These are phyloP conservation scores for Stereum hirsutum DNA, from an alignment of 1,284 basidiomycete species.

Conservation along the genomic window DNA sequence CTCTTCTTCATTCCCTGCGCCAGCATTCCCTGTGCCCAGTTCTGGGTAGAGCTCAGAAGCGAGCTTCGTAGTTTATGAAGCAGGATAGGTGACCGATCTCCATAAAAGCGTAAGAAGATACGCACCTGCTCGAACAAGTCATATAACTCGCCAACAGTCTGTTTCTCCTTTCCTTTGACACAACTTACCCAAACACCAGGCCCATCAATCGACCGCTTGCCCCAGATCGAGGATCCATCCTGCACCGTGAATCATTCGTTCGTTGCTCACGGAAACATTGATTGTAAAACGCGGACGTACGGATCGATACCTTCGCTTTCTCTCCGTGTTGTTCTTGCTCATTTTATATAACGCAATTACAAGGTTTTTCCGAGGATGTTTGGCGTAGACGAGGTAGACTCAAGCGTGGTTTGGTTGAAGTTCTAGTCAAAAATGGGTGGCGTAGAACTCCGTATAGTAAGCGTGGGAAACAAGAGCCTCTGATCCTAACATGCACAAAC, in stretches of 20 bases:
- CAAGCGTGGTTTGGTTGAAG: too few relatives aligned
- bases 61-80: slow-evolving; percentile 32
- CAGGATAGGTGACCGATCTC: not conserved
- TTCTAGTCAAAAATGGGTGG: too few relatives aligned
- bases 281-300: slow-evolving; percentile 2
- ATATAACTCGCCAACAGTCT: slow-evolving; percentile 64
- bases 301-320: slow-evolving; percentile 11
- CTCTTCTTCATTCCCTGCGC: slow-evolving; percentile 12
- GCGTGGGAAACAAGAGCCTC: too few relatives aligned
- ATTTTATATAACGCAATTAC: too few relatives aligned
- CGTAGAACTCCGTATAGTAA: too few relatives aligned
- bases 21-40: slow-evolving; percentile 5
- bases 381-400: not conserved
- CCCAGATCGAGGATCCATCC: slow-evolving; percentile 62
- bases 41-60: slow-evolving; percentile 63
- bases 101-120: slow-evolving; percentile 5
- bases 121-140: slow-evolving; percentile 70
- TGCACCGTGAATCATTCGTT: slow-evolving; percentile 13
- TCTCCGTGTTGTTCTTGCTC: not conserved
- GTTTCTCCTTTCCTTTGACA: slow-evolving; percentile 72
- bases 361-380: slow-evolving; percentile 5
- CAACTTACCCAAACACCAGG: slow-evolving; percentile 79
- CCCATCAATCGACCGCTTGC: slow-evolving; percentile 55
- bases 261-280: not conserved
- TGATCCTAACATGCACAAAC: too few relatives aligned